A percentile compares a stretch with the other conserved stretches of the same genome.
These are phyloP conservation scores for Ascochyta pisi DNA, from an alignment of 2,329 filamentous ascomycete species.

Conservation along the genomic window DNA sequence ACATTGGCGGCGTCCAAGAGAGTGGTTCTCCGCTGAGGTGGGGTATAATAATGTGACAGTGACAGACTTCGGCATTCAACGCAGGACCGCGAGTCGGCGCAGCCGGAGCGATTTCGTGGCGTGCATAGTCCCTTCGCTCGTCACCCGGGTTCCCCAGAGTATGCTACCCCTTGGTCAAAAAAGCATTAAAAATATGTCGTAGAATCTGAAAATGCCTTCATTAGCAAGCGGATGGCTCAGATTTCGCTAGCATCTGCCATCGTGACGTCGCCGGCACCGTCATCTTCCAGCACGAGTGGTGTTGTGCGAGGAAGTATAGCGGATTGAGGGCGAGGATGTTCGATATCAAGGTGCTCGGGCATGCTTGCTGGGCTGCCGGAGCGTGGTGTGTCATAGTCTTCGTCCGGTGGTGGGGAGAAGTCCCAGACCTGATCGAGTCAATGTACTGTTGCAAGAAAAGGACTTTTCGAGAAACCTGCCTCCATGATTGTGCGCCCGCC, in stretches of 20 bases:
- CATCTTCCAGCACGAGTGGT: constrained; percentile 29
- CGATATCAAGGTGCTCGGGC: constrained; percentile 47
- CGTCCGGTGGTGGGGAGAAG: constrained; percentile 79
- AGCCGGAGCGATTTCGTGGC: neutral
- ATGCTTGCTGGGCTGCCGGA: constrained; percentile 53
- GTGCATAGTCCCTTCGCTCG: neutral
- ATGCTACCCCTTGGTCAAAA: neutral
- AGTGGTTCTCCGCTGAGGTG: constrained; percentile 7
- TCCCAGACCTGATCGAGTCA: constrained; percentile 78
- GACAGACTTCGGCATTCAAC: neutral
- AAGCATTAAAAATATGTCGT: constrained; percentile 15
- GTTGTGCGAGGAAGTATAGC: constrained; percentile 37
- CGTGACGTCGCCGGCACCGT: constrained; percentile 36
- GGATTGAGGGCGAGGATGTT: constrained; percentile 42
- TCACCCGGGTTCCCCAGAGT: neutral
- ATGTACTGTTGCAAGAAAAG: constrained; percentile 7
- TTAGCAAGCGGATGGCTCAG: neutral
- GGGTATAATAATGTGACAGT: constrained; percentile 9
- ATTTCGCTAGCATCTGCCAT: constrained; percentile 41
- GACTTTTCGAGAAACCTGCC: constrained; percentile 62
- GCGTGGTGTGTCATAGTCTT: constrained; percentile 44
- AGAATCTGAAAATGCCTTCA: neutral
- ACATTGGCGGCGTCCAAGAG: constrained; percentile 4
- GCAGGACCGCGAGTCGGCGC: too few species aligned
- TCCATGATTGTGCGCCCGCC: constrained; percentile 94